Evolutionary conservation across 345 rosid species (phyloP).

Genomic region (Arabidopsis arenosa): DNA sequence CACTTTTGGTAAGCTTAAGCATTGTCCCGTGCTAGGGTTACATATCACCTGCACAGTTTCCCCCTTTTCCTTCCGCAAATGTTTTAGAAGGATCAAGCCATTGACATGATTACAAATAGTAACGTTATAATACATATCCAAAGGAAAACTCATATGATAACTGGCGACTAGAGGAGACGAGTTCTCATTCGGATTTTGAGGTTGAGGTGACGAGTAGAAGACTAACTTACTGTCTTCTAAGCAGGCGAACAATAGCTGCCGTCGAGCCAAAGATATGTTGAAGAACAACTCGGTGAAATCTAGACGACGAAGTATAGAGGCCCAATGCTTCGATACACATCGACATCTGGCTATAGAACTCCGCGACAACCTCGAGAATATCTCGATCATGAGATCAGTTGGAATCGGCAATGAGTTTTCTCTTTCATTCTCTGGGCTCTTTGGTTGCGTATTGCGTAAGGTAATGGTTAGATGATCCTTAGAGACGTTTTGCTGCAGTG

Average conservation of each 20-base stretch:
- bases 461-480: neutral
- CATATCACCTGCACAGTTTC: neutral
- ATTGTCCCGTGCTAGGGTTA: neutral
- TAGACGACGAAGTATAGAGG: no score
- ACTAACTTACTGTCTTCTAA: neutral
- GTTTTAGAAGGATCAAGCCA: neutral
- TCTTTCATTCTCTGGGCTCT: neutral
- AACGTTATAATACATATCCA: neutral
- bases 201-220: neutral
- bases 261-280: neutral
- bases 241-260: neutral
- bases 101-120: neutral
- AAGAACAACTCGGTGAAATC: neutral
- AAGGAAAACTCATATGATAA: neutral
- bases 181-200: no score
- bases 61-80: neutral
- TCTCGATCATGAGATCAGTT: neutral
- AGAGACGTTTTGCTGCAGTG: neutral
- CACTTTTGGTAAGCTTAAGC: neutral
- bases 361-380: neutral
- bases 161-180: neutral
- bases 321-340: no score
- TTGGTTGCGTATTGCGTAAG: neutral
- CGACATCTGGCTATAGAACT: no score
- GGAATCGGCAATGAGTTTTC: neutral